Percentiles rank a stretch among this genome's conserved stretches.
Evolutionary conservation across 371 early-diverging fungal species (phyloP).

Genomic region (Mortierella sp.): DNA sequence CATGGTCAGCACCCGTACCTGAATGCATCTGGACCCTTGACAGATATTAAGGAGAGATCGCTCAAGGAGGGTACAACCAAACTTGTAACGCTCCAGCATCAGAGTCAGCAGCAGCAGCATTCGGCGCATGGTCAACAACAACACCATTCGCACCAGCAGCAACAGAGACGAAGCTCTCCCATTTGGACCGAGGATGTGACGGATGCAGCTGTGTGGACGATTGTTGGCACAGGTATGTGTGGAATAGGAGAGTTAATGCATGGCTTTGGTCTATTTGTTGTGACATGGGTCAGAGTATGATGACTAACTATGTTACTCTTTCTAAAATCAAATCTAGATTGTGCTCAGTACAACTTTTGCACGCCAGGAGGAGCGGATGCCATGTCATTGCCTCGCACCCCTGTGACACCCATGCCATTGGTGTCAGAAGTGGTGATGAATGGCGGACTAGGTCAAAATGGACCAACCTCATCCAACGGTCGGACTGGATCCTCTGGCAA

Average conservation of each 20-base stretch:
- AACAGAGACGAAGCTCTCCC: slow-evolving; percentile 54
- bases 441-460: slow-evolving; percentile 41
- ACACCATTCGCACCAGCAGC: slow-evolving; percentile 27
- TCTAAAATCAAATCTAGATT: too few relatives aligned
- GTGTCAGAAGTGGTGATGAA: slow-evolving; percentile 28
- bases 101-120: not conserved
- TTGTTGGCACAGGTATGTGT: slow-evolving; percentile 77
- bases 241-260: too few relatives aligned
- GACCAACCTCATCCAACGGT: slow-evolving; percentile 16
- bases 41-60: slow-evolving; percentile 18
- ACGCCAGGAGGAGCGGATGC: slow-evolving; percentile 59
- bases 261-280: too few relatives aligned
- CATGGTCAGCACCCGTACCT: slow-evolving; percentile 25
- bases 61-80: slow-evolving; percentile 27
- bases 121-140: too few relatives aligned
- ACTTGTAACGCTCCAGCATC: not conserved
- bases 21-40: slow-evolving; percentile 4
- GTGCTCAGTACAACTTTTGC: slow-evolving; percentile 80
- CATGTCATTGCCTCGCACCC: slow-evolving; percentile 47
- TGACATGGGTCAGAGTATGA: too few relatives aligned
- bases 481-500: slow-evolving; percentile 14
- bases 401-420: slow-evolving; percentile 33
- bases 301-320: too few relatives aligned
- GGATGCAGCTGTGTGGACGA: slow-evolving; percentile 90
- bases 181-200: slow-evolving; percentile 89